These are phyloP conservation scores for Trametes cubensis DNA, from an alignment of 768 basidiomycete genomes.

Conservation along the genomic window DNA sequence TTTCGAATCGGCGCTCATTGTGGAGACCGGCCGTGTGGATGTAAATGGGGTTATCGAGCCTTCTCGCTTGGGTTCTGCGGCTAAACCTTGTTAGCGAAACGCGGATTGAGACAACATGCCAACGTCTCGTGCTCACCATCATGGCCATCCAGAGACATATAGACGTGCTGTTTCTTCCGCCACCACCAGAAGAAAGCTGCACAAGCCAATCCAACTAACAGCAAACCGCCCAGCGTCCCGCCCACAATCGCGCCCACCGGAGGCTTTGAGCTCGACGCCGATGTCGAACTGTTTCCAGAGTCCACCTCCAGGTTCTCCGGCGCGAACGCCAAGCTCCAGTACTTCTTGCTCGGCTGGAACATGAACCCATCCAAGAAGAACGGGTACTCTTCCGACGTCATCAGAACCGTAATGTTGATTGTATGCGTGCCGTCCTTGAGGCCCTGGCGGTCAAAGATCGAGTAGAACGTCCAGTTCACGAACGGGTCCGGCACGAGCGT, in stretches of 20 bases:
- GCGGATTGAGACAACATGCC: background rate
- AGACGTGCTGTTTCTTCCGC: conserved; percentile 6
- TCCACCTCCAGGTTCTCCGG: background rate
- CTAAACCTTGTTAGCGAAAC: background rate
- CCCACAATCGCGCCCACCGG: conserved; percentile 20
- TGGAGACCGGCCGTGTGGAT: background rate
- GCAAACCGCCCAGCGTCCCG: conserved; percentile 16
- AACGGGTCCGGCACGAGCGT: background rate
- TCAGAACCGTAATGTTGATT: conserved; percentile 2
- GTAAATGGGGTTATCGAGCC: background rate
- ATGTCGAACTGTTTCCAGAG: background rate
- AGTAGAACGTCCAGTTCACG: conserved; percentile 6
- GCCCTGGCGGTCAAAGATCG: conserved; percentile 4
- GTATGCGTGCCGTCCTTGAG: conserved; percentile 3
- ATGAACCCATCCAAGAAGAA: conserved; percentile 1
- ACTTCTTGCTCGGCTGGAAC: conserved; percentile 10
- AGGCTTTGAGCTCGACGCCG: background rate
- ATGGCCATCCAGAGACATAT: background rate
- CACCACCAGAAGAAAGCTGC: conserved; percentile 14
- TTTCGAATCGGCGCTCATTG: background rate
- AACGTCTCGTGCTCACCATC: background rate
- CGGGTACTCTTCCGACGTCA: background rate
- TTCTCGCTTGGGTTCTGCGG: background rate
- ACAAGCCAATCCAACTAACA: background rate
- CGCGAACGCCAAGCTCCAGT: conserved; percentile 1